Evolutionary conservation across 148 eudicot species (phyloP), one percentile per base, ranked within the genome.

Genomic region (Hydrangea macrophylla): DNA sequence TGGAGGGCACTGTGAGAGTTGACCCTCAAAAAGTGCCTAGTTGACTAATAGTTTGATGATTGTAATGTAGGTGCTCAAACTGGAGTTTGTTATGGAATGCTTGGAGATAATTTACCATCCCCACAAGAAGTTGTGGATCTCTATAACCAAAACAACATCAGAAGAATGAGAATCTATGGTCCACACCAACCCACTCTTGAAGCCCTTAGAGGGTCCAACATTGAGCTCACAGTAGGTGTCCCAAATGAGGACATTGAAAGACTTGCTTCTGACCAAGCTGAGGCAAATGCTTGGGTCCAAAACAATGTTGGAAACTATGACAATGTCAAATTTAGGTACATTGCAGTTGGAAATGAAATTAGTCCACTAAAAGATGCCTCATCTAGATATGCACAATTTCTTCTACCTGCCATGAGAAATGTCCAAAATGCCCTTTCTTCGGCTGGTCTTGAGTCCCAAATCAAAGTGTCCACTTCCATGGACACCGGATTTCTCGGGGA

Each of bases 271-370:
- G 69, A 54, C 67, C 83, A 70, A 70, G 40, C 68, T 55, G 30
- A 55, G 32, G 76, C 74, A 6, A 70, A 60, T 31, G 9, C 65
- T 9, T 85, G 90, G 87, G 80, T 85, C 56, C 64, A 67, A 64
- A 62, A 40, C 8, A 83, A 85, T 26, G 58, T 83, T 3, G 30
- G 6, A 39, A 64, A 42, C 30, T 78, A 78, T 54, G 68, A 67
- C n/a, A 65, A 60, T 64, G 82, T 82, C 71, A 77, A 73, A n/a
- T 73, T 82, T 59, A 75, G 77, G 44, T 75, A 78, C 76, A 75
- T 85, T 26, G 76, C 66, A 6, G 81, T 80, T 12, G 90, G 89
- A 2, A 78, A 76, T 54, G 86, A 83, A 33, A 54, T 85, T 18
- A 28, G 60, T 20, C 78, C 78, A 20, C 32, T 44, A 6, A 53